These are phyloP conservation scores for Cubamyces sp. DNA, from an alignment of 768 basidiomycete species.

Conservation along the genomic window DNA sequence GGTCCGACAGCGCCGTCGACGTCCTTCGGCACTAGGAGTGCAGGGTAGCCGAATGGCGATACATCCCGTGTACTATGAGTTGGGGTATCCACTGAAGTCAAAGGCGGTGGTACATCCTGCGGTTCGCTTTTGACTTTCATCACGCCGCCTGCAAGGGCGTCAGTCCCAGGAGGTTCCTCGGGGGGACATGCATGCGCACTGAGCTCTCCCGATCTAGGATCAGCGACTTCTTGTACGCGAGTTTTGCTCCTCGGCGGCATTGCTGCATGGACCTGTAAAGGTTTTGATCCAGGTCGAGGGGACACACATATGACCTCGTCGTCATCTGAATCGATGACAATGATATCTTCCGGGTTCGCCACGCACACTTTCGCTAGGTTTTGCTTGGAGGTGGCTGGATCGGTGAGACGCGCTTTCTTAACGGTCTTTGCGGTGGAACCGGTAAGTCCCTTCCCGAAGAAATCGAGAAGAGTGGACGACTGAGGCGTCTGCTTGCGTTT, in stretches of 20 bases:
- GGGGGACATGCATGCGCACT: constrained; percentile 10
- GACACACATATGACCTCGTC: constrained; percentile 23
- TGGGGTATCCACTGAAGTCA: too few species aligned
- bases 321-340: constrained; percentile 39
- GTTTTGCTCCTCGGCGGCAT: background rate
- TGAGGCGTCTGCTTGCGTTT: constrained; percentile 37
- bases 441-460: constrained; percentile 27
- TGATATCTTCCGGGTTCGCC: constrained; percentile 30
- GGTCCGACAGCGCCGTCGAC: background rate
- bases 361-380: constrained; percentile 1
- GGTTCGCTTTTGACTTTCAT: constrained; percentile 7
- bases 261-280: background rate
- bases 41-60: constrained; percentile 20
- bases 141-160: background rate
- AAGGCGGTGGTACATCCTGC: background rate
- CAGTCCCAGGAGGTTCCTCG: background rate
- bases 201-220: background rate
- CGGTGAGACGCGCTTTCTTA: constrained; percentile 27
- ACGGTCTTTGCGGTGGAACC: background rate
- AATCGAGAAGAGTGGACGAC: constrained; percentile 32
- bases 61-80: background rate
- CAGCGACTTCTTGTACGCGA: background rate
- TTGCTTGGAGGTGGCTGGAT: background rate
- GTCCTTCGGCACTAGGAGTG: constrained; percentile 1
- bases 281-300: constrained; percentile 6